phyloP scores from a whole-genome alignment of 345 rosid genomes.

The Corchorus olitorius region DNA sequence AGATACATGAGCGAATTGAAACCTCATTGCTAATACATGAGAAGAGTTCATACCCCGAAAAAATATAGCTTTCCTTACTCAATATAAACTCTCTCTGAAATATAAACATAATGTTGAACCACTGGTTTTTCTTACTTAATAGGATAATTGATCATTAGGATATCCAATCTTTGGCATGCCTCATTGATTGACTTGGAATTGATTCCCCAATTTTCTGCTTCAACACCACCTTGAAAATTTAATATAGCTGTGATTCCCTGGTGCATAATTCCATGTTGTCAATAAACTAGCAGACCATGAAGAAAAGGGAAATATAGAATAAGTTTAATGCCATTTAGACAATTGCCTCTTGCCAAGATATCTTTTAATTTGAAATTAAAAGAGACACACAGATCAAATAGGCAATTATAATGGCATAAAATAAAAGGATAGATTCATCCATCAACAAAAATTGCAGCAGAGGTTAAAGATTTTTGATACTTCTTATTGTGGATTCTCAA shows the following conservation, averaged over 20 bases:
- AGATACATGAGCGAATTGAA: background rate
- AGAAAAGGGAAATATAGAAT: background rate
- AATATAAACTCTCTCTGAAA: background rate
- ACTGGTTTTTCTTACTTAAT: conserved; percentile 51
- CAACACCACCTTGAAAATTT: conserved; percentile 79
- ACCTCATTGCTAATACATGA: background rate
- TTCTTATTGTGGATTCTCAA: background rate
- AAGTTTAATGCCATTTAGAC: background rate
- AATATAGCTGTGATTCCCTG: conserved; percentile 87
- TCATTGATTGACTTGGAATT: conserved; percentile 61
- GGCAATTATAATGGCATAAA: conserved; percentile 4
- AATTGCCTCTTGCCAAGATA: background rate
- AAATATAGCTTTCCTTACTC: background rate
- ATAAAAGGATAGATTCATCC: background rate
- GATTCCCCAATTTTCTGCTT: conserved; percentile 89
- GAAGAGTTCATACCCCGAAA: background rate
- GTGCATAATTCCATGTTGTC: conserved; percentile 27
- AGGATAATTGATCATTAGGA: conserved; percentile 88
- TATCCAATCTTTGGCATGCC: conserved; percentile 63
- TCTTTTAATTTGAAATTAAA: background rate
- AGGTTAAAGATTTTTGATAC: background rate
- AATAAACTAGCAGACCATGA: background rate
- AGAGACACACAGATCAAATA: background rate
- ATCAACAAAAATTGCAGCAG: background rate
- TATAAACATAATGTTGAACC: conserved; percentile 7